These are phyloP conservation scores for Theobroma grandiflorum DNA, from an alignment of 441 rosid genomes.

Conservation along the genomic window DNA sequence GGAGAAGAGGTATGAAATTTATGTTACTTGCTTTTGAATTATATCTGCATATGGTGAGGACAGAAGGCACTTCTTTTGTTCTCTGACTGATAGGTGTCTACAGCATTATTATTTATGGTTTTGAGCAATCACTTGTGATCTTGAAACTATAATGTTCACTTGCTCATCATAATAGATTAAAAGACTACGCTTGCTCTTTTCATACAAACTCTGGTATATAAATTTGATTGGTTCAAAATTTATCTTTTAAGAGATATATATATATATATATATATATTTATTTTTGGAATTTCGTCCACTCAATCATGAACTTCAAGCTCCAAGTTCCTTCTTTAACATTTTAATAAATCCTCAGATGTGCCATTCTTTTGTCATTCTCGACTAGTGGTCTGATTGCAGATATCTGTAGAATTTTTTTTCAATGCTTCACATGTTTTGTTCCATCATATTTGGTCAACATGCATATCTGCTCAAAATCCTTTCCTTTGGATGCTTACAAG, in stretches of 20 bases:
- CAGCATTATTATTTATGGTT: not conserved
- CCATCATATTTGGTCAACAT: constrained; percentile 1
- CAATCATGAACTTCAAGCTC: not conserved
- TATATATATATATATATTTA: too few relatives aligned
- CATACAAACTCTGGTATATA: not conserved
- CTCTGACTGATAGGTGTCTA: not conserved
- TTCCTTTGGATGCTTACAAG: not conserved
- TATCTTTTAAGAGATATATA: not conserved
- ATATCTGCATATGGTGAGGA: not conserved
- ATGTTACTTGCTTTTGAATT: constrained; percentile 10
- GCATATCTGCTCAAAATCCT: constrained; percentile 4
- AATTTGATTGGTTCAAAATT: constrained; percentile 5
- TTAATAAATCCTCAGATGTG: not conserved
- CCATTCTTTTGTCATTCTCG: not conserved
- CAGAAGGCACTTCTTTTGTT: not conserved
- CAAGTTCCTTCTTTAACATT: constrained; percentile 10
- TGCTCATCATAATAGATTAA: not conserved
- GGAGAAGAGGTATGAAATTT: constrained; percentile 80
- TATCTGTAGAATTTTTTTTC: not conserved
- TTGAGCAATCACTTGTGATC: not conserved
- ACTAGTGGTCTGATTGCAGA: not conserved
- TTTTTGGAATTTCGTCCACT: not conserved
- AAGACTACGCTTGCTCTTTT: not conserved
- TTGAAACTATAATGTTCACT: not conserved
- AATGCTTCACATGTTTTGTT: constrained; percentile 2